Percentiles rank a stretch among this genome's conserved stretches.
These are phyloP conservation scores for Nigrograna mackinnonii DNA, from an alignment of 2,329 filamentous ascomycete species.

Conservation along the genomic window DNA sequence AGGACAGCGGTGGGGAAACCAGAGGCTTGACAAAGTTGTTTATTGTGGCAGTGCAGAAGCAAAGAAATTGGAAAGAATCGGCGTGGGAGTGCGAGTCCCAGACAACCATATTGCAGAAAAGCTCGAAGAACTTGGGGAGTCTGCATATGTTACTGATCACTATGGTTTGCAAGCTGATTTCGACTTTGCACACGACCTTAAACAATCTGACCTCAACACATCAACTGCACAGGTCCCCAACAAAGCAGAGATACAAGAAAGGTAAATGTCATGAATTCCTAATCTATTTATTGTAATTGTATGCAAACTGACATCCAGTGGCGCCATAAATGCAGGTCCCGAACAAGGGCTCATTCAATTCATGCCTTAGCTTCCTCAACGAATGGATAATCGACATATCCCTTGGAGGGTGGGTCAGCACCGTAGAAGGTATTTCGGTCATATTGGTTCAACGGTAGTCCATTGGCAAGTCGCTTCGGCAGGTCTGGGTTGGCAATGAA, in stretches of 20 bases:
- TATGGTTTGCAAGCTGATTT: slow-evolving; percentile 45
- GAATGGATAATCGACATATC: slow-evolving; percentile 47
- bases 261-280: background rate
- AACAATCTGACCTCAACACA: no score
- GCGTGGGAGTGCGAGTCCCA: slow-evolving; percentile 47
- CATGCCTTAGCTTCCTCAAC: slow-evolving; percentile 15
- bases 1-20: slow-evolving; percentile 47
- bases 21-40: slow-evolving; percentile 58
- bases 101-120: slow-evolving; percentile 19
- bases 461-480: slow-evolving; percentile 45
- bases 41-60: slow-evolving; percentile 46
- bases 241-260: background rate
- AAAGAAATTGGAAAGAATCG: slow-evolving; percentile 49
- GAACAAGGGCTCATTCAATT: background rate
- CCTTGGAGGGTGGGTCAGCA: slow-evolving; percentile 37
- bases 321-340: slow-evolving; percentile 1
- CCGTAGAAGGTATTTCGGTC: slow-evolving; percentile 52
- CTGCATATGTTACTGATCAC: slow-evolving; percentile 55
- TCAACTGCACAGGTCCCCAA: no score
- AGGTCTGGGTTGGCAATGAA: slow-evolving; percentile 54
- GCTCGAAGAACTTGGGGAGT: slow-evolving; percentile 5
- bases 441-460: slow-evolving; percentile 42
- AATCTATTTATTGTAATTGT: background rate
- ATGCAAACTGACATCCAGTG: background rate
- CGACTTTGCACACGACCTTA: no score